Evolutionary conservation across 495 filamentous ascomycete genomes (phyloP), one percentile per base, ranked within the genome.

Genomic region (Penicillium coprophilum): DNA sequence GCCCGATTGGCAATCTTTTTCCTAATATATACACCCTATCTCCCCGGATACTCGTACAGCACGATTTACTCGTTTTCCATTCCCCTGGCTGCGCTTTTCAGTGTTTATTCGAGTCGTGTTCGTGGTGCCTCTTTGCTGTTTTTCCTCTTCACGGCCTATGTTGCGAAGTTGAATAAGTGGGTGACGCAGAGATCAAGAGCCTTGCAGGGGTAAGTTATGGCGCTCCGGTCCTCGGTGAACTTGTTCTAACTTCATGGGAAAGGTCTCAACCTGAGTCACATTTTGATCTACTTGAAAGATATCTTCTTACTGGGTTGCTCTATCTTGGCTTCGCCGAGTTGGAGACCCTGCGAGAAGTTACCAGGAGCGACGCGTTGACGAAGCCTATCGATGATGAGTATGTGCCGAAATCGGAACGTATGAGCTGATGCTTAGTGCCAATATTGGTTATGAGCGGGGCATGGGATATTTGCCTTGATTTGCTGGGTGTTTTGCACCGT

Each of bases 1-100:
- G 53, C 53, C 11, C 53, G 53, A 27, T 11, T 55, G 11, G 53
- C 13, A 5, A 55, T 55, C 12, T 55, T 47, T 30, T 47, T 46
- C 19, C 47, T 55, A 13, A 28, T 4, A 13, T 47, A 55, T 15
- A 47, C 53, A 2, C 43, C 43, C 2, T 55, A 47, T 19, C 19
- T 46, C 28, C 20, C 21, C 12, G 20, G 21, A 24, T 28, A 27
- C 21, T 27, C 21, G 3, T 6, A 21, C 20, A 46, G 53, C 43
- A n/a, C 30, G 3, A 55, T 55, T 1, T 55, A 55, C 31, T 11
- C 43, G 11, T 1, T 55, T 12, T 55, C 53, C 6, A 47, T 55
- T 47, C 53, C 53, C 7, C 30, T 55, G 5, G 31, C 43, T 4
- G 28, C 53, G 5, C 0, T 5, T 34, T 2, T 55, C 13, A 27